A percentile compares a stretch with the other conserved stretches of the same genome.
phyloP scores from a whole-genome alignment of 208 protist genomes.

The Porcisia hertigi region DNA sequence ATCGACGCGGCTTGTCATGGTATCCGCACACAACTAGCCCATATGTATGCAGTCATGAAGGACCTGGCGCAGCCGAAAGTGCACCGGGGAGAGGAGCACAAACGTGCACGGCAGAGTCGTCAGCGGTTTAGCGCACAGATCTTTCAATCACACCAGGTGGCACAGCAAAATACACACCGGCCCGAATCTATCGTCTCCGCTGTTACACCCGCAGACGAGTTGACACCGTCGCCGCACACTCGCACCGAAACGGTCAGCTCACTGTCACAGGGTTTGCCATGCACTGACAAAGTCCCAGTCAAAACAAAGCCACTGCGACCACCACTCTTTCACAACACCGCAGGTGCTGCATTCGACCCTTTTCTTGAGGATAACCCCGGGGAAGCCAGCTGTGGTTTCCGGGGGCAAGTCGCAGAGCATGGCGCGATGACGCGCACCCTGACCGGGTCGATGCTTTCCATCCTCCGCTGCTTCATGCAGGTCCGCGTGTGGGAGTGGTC shows the following conservation, averaged over 20 bases:
- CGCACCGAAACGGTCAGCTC: background rate
- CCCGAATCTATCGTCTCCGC: background rate
- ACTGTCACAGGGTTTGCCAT: background rate
- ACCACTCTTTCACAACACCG: slow-evolving; percentile 57
- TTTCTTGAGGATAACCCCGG: slow-evolving; percentile 8
- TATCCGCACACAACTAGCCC: slow-evolving; percentile 18
- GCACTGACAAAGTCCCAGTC: background rate
- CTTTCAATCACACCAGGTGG: slow-evolving; percentile 8
- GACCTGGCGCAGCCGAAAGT: slow-evolving; percentile 27
- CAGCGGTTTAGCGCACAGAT: slow-evolving; percentile 17
- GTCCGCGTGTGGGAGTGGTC: slow-evolving; percentile 45
- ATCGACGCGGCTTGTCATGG: slow-evolving; percentile 29
- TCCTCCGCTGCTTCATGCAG: slow-evolving; percentile 32
- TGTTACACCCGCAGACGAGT: background rate
- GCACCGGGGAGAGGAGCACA: slow-evolving; percentile 27
- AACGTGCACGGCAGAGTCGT: slow-evolving; percentile 21
- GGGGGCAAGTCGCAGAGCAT: slow-evolving; percentile 37
- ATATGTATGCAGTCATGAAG: slow-evolving; percentile 24
- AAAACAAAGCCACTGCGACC: slow-evolving; percentile 32
- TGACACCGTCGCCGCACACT: background rate
- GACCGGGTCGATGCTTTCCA: slow-evolving; percentile 19
- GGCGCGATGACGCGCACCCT: slow-evolving; percentile 9
- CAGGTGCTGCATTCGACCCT: slow-evolving; percentile 21
- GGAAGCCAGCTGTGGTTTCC: slow-evolving; percentile 34
- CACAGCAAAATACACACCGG: background rate